phyloP scores from a whole-genome alignment of 306 rosid genomes.

The Vigna trinervia region DNA sequence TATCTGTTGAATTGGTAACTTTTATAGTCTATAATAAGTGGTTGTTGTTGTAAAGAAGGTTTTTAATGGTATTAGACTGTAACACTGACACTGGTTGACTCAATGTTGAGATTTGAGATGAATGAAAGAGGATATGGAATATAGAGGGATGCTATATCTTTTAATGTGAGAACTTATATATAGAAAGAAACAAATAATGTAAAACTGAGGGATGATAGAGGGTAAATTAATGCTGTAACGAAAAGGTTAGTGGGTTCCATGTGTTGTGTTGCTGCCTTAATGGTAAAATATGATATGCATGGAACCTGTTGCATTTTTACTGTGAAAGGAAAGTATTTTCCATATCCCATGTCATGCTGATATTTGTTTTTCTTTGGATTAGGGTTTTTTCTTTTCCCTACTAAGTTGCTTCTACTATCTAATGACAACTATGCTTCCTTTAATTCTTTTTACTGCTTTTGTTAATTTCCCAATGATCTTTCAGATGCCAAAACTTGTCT shows the following conservation, averaged over 20 bases:
- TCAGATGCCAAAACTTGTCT: constrained; percentile 88
- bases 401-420: constrained; percentile 10
- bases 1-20: constrained; percentile 14
- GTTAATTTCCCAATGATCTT: neutral
- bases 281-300: constrained; percentile 24
- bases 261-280: constrained; percentile 6
- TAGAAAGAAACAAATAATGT: constrained; percentile 1
- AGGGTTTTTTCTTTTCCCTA: constrained; percentile 8
- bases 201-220: neutral
- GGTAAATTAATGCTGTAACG: neutral
- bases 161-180: neutral
- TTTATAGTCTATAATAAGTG: constrained; percentile 2
- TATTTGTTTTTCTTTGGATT: neutral
- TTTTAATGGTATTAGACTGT: neutral
- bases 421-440: constrained; percentile 18
- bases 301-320: constrained; percentile 18
- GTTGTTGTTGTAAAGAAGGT: constrained; percentile 2
- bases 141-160: neutral
- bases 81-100: neutral
- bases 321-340: neutral
- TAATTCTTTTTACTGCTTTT: constrained; percentile 34
- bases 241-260: constrained; percentile 16
- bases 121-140: constrained; percentile 3
- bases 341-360: neutral
- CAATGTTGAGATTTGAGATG: constrained; percentile 26